Evolutionary conservation across 2,329 filamentous ascomycete genomes (phyloP).

Genomic region (Ophiostoma triangulosporum): DNA sequence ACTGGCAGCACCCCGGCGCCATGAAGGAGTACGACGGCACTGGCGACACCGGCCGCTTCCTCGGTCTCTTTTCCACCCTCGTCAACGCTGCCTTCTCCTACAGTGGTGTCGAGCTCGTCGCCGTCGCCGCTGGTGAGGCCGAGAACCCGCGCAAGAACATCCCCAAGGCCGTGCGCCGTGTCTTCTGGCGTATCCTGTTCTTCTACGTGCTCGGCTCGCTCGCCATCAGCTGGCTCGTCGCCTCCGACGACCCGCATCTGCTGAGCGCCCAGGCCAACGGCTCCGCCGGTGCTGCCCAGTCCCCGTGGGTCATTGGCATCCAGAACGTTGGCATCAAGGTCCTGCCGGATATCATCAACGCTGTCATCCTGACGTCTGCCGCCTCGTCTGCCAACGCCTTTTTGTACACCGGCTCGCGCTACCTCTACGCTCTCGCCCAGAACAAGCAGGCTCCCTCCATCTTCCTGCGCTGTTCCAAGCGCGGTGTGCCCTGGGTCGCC

Average conservation of each 20-base stretch:
- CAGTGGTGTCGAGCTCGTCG: slow-evolving; percentile 41
- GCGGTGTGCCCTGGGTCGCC: slow-evolving; percentile 30
- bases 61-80: slow-evolving; percentile 14
- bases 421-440: slow-evolving; percentile 45
- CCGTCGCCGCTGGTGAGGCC: slow-evolving; percentile 52
- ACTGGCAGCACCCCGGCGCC: slow-evolving; percentile 25
- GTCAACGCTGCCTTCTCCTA: slow-evolving; percentile 26
- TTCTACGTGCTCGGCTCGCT: slow-evolving; percentile 52
- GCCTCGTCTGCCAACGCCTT: slow-evolving; percentile 47
- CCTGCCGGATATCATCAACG: slow-evolving; percentile 50
- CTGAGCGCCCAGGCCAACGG: slow-evolving; percentile 28
- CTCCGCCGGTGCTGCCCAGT: slow-evolving; percentile 37
- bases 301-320: slow-evolving; percentile 55
- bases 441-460: slow-evolving; percentile 45
- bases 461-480: slow-evolving; percentile 42
- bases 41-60: slow-evolving; percentile 26
- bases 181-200: slow-evolving; percentile 46
- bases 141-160: slow-evolving; percentile 49
- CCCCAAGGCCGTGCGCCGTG: slow-evolving; percentile 48
- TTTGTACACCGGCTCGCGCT: slow-evolving; percentile 45
- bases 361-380: slow-evolving; percentile 45
- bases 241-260: slow-evolving; percentile 48
- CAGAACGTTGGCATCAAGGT: slow-evolving; percentile 48
- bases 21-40: slow-evolving; percentile 26
- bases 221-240: slow-evolving; percentile 46